Conservation (phyloP, 441 rosid genomes). For the Brassica balearica region DNA sequence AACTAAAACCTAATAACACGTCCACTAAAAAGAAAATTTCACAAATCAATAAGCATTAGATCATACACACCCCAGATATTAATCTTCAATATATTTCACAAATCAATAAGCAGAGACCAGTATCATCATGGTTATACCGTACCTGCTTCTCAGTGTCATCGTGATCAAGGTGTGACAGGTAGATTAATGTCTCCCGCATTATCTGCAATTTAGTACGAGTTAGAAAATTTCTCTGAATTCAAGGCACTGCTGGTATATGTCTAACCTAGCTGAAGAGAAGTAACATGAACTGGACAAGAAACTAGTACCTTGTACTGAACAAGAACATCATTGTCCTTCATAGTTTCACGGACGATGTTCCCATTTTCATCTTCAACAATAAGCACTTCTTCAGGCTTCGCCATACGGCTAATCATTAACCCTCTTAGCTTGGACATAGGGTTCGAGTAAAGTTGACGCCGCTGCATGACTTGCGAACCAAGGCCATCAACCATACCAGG, state of each 20-base stretch:
- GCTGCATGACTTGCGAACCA: slow-evolving; percentile 58
- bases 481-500: background rate
- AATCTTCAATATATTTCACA: slow-evolving; percentile 18
- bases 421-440: slow-evolving; percentile 94
- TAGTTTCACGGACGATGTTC: slow-evolving; percentile 96
- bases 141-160: slow-evolving; percentile 99
- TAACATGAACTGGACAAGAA: slow-evolving; percentile 9
- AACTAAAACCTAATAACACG: background rate
- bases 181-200: slow-evolving; percentile 98
- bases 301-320: slow-evolving; percentile 89
- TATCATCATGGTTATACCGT: slow-evolving; percentile 6
- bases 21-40: background rate
- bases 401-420: slow-evolving; percentile 99
- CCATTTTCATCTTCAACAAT: slow-evolving; percentile 99
- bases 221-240: slow-evolving; percentile 2
- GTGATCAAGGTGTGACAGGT: slow-evolving; percentile 97
- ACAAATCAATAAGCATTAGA: background rate
- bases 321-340: slow-evolving; percentile 99
- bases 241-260: background rate
- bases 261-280: background rate
- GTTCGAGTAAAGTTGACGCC: slow-evolving; percentile 83
- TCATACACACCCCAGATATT: background rate
- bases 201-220: slow-evolving; percentile 58
- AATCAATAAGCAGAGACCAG: background rate
- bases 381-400: slow-evolving; percentile 98